Conservation (phyloP, 768 basidiomycete species). For the Amanita fuliginea region DNA sequence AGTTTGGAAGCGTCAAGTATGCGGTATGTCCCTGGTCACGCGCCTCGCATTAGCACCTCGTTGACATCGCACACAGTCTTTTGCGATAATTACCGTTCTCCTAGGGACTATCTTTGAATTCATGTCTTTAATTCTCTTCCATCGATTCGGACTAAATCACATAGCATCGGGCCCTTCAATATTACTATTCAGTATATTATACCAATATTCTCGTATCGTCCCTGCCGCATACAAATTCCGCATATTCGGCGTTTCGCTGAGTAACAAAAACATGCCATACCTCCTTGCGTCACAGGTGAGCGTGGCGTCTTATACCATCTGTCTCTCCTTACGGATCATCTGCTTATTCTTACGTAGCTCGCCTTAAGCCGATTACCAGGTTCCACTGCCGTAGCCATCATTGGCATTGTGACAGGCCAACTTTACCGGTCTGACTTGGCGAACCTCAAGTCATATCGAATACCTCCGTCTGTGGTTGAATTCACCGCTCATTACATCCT, state of each 20-base stretch:
- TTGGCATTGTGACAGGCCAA: constrained; percentile 64
- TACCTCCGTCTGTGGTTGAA: constrained; percentile 47
- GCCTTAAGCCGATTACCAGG: constrained; percentile 57
- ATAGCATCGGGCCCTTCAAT: constrained; percentile 71
- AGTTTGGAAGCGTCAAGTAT: constrained; percentile 81
- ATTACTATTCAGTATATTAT: constrained; percentile 68
- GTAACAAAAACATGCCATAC: constrained; percentile 69
- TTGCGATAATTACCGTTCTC: constrained; percentile 54
- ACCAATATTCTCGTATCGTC: constrained; percentile 72
- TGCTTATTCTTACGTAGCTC: constrained; percentile 32
- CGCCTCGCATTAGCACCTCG: background rate
- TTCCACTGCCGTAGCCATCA: constrained; percentile 45
- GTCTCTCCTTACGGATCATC: constrained; percentile 4
- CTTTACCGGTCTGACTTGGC: constrained; percentile 79
- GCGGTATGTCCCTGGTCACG: constrained; percentile 41
- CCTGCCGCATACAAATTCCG: constrained; percentile 68
- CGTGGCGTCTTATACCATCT: constrained; percentile 1
- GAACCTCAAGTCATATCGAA: constrained; percentile 68
- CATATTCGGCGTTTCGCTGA: constrained; percentile 62
- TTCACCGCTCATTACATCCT: constrained; percentile 47
- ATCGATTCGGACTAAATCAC: constrained; percentile 58
- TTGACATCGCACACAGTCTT: constrained; percentile 42
- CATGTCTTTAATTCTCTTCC: constrained; percentile 48
- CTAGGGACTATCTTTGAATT: constrained; percentile 64
- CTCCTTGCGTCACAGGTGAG: constrained; percentile 62